Base-by-base conservation (phyloP, 768 basidiomycete genomes). In the Flagelloscypha sp. region DNA sequence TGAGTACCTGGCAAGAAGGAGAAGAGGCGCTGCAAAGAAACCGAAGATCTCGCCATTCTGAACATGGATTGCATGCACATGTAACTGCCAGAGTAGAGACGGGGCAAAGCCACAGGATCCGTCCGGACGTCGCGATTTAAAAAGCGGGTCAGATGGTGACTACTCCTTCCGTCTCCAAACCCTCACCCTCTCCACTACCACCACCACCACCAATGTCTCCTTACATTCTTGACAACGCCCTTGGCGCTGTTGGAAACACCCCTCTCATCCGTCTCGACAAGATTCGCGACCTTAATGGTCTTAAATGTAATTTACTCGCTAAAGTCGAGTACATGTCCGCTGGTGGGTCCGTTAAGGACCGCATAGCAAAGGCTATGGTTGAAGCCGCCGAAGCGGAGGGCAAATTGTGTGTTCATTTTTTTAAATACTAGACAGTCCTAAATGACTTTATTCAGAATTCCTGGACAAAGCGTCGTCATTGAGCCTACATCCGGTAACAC, bases 401-500 rank as follows among this genome's bases (percentile, higher is more conserved):
- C 22, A 77, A 66, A 33, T 74, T 99, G n/a, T n/a, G n/a, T n/a
- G n/a, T n/a, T n/a, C n/a, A n/a, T n/a, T n/a, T n/a, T n/a, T n/a
- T n/a, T n/a, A n/a, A n/a, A n/a, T n/a, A n/a, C n/a, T n/a, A n/a
- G n/a, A n/a, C n/a, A n/a, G n/a, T n/a, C n/a, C n/a, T n/a, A n/a
- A n/a, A n/a, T n/a, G n/a, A n/a, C n/a, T n/a, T n/a, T n/a, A n/a
- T n/a, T n/a, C n/a, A n/a, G n/a, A 25, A 69, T 87, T 23, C 85
- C 86, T 1, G 92, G 92, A 0, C 68, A 87, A 58, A 89, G 85
- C 46, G 77, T 93, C 34, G 78, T 98, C 38, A 93, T 99, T 41
- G 95, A 99, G 55, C 89, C 95, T 0, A 95, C 87, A 7, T 88
- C 86, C 8, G 90, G 90, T 15, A 94, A 95, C 49, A 94, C 92